These are phyloP conservation scores for Monosporascus ibericus DNA, from an alignment of 2,329 filamentous ascomycete species.

Conservation along the genomic window DNA sequence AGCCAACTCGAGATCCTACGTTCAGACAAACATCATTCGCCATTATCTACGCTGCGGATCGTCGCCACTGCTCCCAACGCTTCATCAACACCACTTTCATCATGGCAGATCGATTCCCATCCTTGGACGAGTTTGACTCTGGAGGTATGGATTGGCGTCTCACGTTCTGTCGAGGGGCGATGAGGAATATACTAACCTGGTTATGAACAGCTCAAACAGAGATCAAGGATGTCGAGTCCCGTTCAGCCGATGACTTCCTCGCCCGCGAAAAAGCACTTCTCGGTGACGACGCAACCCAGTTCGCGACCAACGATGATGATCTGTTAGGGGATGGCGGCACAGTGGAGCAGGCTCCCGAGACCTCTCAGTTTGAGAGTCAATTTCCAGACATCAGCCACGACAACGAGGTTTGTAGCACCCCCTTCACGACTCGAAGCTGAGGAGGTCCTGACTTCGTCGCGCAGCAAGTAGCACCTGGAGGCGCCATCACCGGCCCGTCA, in stretches of 20 bases:
- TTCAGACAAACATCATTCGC: not conserved
- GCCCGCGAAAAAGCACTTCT: slow-evolving; percentile 84
- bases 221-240: slow-evolving; percentile 50
- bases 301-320: slow-evolving; percentile 71
- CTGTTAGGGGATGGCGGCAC: slow-evolving; percentile 48
- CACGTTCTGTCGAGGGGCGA: not conserved
- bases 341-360: slow-evolving; percentile 11
- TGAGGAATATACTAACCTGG: not conserved
- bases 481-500: slow-evolving; percentile 71
- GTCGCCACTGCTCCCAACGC: not conserved
- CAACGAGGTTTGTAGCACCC: slow-evolving; percentile 56
- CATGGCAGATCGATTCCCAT: slow-evolving; percentile 77
- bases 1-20: too few species aligned
- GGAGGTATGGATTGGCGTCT: slow-evolving; percentile 36
- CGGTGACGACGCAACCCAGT: slow-evolving; percentile 89
- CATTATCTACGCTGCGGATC: not conserved
- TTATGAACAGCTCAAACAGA: slow-evolving; percentile 56
- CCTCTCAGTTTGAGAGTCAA: slow-evolving; percentile 70
- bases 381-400: slow-evolving; percentile 77
- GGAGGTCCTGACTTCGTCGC: slow-evolving; percentile 9
- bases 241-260: slow-evolving; percentile 76
- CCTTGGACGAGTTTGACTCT: slow-evolving; percentile 70
- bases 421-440: not conserved
- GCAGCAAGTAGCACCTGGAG: slow-evolving; percentile 67
- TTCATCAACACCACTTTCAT: slow-evolving; percentile 16